These are phyloP conservation scores for Papilionanthe hybrid DNA, from an alignment of 116 monocot genomes.

Conservation along the genomic window DNA sequence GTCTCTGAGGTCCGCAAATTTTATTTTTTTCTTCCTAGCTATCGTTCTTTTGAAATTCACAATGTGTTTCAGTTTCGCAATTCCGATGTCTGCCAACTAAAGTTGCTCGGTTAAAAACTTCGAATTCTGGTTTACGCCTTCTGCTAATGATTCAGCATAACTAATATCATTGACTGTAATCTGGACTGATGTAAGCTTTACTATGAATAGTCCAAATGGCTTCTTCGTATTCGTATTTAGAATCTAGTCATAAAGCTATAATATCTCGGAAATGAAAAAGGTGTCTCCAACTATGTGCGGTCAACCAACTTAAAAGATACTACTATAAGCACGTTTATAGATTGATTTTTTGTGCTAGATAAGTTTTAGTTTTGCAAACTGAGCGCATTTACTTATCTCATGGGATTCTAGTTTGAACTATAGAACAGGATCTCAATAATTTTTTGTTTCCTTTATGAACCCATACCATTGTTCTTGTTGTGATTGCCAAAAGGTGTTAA, in stretches of 20 bases:
- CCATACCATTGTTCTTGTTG: not conserved
- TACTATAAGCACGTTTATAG: not conserved
- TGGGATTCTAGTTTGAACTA: not conserved
- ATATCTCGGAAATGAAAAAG: not conserved
- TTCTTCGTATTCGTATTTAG: not conserved
- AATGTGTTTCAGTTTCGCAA: not conserved
- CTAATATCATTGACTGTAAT: not conserved
- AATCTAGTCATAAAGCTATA: not conserved
- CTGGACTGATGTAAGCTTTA: not conserved
- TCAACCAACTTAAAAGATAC: not conserved
- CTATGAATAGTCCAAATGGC: not conserved
- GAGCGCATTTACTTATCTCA: not conserved
- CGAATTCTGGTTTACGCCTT: not conserved
- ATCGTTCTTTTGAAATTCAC: not conserved
- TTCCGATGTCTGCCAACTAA: not conserved
- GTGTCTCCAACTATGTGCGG: not conserved
- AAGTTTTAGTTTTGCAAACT: not conserved
- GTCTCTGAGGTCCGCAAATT: conserved; percentile 45
- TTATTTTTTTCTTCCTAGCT: not conserved
- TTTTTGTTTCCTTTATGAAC: no score
- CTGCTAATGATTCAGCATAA: not conserved
- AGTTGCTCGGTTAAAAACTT: not conserved
- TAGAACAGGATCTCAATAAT: not conserved
- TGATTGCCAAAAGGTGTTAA: not conserved
- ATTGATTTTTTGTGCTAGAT: not conserved